phyloP scores from a whole-genome alignment of 768 basidiomycete species.

The Trametes villosa region DNA sequence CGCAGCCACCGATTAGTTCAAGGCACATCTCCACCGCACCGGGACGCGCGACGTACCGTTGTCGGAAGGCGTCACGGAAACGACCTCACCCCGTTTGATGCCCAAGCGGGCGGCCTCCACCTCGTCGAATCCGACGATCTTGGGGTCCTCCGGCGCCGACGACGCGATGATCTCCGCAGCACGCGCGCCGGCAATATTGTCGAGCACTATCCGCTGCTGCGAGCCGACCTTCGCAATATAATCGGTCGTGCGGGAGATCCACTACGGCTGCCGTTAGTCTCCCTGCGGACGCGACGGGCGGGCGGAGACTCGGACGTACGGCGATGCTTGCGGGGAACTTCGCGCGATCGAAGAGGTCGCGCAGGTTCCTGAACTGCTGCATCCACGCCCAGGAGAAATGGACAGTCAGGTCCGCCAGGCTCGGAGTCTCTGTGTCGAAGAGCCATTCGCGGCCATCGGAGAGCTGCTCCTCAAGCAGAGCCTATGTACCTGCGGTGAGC shows the following conservation, averaged over 20 bases:
- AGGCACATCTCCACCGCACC: neutral
- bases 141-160: constrained; percentile 42
- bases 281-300: neutral
- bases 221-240: constrained; percentile 34
- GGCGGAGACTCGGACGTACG: constrained; percentile 36
- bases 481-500: too few relatives aligned
- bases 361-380: constrained; percentile 35
- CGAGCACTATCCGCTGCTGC: constrained; percentile 32
- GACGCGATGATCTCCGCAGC: constrained; percentile 49
- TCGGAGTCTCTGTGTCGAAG: constrained; percentile 55
- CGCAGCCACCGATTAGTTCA: too few relatives aligned
- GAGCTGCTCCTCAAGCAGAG: constrained; percentile 48
- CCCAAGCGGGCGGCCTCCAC: constrained; percentile 48
- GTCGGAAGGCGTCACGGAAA: constrained; percentile 52
- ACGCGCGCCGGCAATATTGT: constrained; percentile 42
- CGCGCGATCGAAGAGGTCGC: constrained; percentile 41
- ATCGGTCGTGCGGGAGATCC: constrained; percentile 48
- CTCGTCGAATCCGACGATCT: constrained; percentile 49
- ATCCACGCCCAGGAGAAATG: constrained; percentile 56
- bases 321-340: constrained; percentile 46
- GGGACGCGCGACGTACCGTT: constrained; percentile 41
- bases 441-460: constrained; percentile 60
- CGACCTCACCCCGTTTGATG: constrained; percentile 42
- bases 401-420: constrained; percentile 55
- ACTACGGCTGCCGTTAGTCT: constrained; percentile 39